Base-by-base conservation (phyloP, 1,284 basidiomycete genomes). In the Malassezia brasiliensis region DNA sequence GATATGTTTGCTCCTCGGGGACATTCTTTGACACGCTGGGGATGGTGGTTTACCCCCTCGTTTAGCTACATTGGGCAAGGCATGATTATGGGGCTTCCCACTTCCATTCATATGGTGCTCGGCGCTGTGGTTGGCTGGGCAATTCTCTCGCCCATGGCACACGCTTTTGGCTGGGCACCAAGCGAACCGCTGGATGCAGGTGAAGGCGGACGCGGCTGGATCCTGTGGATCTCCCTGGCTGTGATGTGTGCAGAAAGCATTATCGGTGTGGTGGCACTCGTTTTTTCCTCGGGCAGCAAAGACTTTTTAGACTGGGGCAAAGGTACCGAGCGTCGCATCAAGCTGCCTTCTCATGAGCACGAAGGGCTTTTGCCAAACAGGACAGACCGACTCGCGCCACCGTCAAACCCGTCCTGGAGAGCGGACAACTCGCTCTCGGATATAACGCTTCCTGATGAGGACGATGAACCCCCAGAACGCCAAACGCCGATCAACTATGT, bases 121-220 rank as follows among this genome's bases (percentile, higher is more conserved):
- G 90, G 91, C 35, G 94, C 94, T 86, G 64, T 96, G n/a, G 83
- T 88, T 1, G 91, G 91, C 12, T 96, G 93, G 91, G 90, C 82
- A 3, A 77, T 96, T 22, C 79, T 96, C 19, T 89, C 88, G 0
- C 91, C 91, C 0, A 69, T 96, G 11, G 82, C 90, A 1, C 90
- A 90, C 38, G 46, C 88, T 17, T 15, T 53, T 10, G 59, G 57
- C 11, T 60, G 59, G 61, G 53, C 65, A 1, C 47, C 34, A 1
- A 61, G 58, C 2, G 62, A 61, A 49, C 62, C 63, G 7, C 49
- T 65, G 10, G 63, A 63, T 39, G 60, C 59, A 31, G 54, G 57
- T 22, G 41, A 50, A n/a, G 64, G 64, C 14, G 42, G 17, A 2
- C 42, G 48, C 35, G 64, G 64, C 14, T 75, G 73, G 74, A 69